phyloP scores from a whole-genome alignment of 345 rosid species.

The Punica granatum region DNA sequence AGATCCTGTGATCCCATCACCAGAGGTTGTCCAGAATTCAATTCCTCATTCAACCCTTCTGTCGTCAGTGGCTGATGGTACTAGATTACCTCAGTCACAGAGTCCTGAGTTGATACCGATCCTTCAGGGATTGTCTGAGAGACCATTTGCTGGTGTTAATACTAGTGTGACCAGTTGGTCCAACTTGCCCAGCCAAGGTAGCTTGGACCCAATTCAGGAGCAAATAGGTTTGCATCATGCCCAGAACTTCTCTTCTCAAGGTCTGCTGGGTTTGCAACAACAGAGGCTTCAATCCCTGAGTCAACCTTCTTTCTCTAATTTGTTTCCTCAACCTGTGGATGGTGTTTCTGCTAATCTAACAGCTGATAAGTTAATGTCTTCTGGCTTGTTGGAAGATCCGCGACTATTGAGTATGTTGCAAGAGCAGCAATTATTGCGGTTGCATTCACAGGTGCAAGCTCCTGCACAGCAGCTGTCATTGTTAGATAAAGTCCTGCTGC shows the following conservation, averaged over 20 bases:
- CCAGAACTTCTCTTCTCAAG: slow-evolving; percentile 49
- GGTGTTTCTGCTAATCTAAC: slow-evolving; percentile 38
- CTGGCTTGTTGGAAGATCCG: slow-evolving; percentile 66
- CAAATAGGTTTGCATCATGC: slow-evolving; percentile 49
- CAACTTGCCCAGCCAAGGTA: slow-evolving; percentile 42
- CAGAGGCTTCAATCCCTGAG: slow-evolving; percentile 47
- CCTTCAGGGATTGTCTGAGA: slow-evolving; percentile 62
- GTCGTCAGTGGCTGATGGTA: slow-evolving; percentile 27
- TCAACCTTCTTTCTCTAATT: slow-evolving; percentile 43
- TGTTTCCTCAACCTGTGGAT: slow-evolving; percentile 64
- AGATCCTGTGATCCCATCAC: slow-evolving; percentile 57
- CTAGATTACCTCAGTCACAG: slow-evolving; percentile 49
- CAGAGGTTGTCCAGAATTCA: slow-evolving; percentile 44
- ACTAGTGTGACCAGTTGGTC: slow-evolving; percentile 55
- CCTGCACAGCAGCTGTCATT: slow-evolving; percentile 61
- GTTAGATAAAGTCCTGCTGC: slow-evolving; percentile 58
- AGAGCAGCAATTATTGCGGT: slow-evolving; percentile 66
- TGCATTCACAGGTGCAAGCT: slow-evolving; percentile 56
- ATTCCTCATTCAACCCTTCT: slow-evolving; percentile 27
- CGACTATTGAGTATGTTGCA: slow-evolving; percentile 68
- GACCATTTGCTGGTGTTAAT: slow-evolving; percentile 45
- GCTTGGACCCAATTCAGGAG: slow-evolving; percentile 48
- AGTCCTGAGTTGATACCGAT: slow-evolving; percentile 64
- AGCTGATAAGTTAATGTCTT: slow-evolving; percentile 44
- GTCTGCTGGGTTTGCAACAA: slow-evolving; percentile 63